A percentile compares a stretch with the other conserved stretches of the same genome.
phyloP scores from a whole-genome alignment of 1,139 yeast genomes.

The Zygosaccharomyces pseudobailii region DNA sequence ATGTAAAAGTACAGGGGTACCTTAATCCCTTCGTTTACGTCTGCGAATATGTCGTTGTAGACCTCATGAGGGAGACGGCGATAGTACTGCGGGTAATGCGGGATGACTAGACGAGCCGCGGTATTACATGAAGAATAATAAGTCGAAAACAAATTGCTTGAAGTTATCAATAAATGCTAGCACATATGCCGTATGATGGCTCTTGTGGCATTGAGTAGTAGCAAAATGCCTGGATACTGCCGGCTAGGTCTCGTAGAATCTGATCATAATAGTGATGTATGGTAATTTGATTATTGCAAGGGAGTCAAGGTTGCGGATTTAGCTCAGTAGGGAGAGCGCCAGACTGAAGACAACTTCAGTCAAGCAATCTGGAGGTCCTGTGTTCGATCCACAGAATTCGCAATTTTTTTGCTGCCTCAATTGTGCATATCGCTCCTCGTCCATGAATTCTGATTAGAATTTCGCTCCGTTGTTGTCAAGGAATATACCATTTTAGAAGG shows the following conservation, averaged over 20 bases:
- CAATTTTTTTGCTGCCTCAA: constrained; percentile 36
- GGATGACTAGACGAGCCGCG: not conserved
- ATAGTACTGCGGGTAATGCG: not conserved
- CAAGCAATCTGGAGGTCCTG: constrained; percentile 74
- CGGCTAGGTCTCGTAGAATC: not conserved
- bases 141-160: no score
- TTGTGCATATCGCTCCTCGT: fast-evolving
- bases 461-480: no score
- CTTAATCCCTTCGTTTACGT: no score
- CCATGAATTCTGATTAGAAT: no score
- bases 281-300: not conserved
- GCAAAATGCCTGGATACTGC: no score
- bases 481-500: no score
- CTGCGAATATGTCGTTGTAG: not conserved
- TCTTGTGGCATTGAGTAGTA: no score
- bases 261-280: not conserved
- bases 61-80: not conserved
- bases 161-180: no score
- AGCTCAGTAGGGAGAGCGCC: constrained; percentile 34
- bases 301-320: constrained; percentile 16
- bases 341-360: constrained; percentile 27
- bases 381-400: constrained; percentile 92
- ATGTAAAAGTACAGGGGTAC: no score
- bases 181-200: no score
- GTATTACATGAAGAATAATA: not conserved